Base-by-base conservation (phyloP, 2,329 filamentous ascomycete species). In the Colletotrichum acutatum region DNA sequence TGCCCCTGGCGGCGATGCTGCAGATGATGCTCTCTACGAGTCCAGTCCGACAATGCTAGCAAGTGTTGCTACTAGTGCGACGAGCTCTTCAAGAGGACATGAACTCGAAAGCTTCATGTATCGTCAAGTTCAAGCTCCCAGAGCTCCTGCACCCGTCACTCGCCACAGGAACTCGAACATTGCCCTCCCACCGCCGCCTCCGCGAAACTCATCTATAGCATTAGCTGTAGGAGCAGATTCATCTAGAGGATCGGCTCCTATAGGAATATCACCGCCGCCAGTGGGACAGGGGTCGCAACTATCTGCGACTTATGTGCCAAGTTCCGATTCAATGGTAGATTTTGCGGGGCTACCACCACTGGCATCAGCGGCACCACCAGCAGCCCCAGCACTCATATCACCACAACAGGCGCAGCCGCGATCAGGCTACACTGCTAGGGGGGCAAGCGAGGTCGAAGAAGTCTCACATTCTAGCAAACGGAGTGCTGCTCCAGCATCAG, bases 21-120 rank as follows among this genome's bases (percentile, higher is more conserved):
- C 16, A 22, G 19, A 49, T 0, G 42, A n/a, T 2, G 42, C 16
- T 0, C 42, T 49, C 22, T 0, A 4, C 6, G 3, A 16, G 12
- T 4, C n/a, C 26, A n/a, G 1, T 6, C 1, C n/a, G 12, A 28
- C 3, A 1, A 26, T 24, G 28, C 3, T 46, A 5, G 4, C 1
- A 37, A 12, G n/a, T 26, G 30, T 26, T 24, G 1, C 22, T 24
- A 2, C 5, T 6, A 8, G 14, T 6, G 5, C 8, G 28, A 1
- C 8, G 42, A 49, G 19, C 42, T 49, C 42, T 9, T 49, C 42
- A 0, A 49, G 42, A 19, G 19, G 42, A 2, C 19, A 49, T 22
- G 42, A 22, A 22, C 19, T 22, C 19, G 19, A 46, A 46, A 49
- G 42, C 42, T 49, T 49, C 42, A 49, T 22, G 7, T 49, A 0